Base-by-base conservation (phyloP, 305 asterid genomes). In the Vinca major region DNA sequence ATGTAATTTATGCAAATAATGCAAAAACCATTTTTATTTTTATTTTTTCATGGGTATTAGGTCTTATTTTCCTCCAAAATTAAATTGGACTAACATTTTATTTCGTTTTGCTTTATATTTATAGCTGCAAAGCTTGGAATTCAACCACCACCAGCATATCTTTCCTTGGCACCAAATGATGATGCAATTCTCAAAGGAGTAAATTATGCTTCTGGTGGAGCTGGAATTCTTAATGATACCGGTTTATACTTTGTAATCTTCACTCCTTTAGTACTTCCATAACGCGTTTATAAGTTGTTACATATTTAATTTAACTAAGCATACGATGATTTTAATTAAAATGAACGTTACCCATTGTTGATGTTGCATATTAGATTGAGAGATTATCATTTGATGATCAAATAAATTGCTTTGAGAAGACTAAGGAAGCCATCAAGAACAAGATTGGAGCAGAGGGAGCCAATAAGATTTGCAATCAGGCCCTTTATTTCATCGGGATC, bases 191-290 rank as follows among this genome's bases (percentile, higher is more conserved):
- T 88, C 36, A 81, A 82, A 82, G 96, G 96, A 2, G 95, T 85
- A 58, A 89, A 86, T 69, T 89, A 88, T 68, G 96, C 96, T 12
- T 89, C 96, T 33, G 96, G 96, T 69, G 96, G 96, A 68, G 92
- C 96, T 61, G 96, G 96, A 57, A 87, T 89, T 63, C 94, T 89
- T 61, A 89, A 87, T 53, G 89, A 87, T 12, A 87, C 96, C 0
- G 95, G 96, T 45, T 80, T 85, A 45, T 90, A 88, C 86, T 90
- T 88, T 70, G 96, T 89, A 86, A 76, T 19, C 3, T n/a, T 53
- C 48, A 41, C 50, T 58, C 37, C 14, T 62, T 19, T 37, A 1
- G 48, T 60, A 1, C 67, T 61, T 41, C 21, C 13, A 9, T 51
- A 10, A 45, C 49, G 12, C 49, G 8, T 45, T 7, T 45, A 45